Conservation (phyloP, 148 eudicot genomes). For the Rhododendron simsii region DNA sequence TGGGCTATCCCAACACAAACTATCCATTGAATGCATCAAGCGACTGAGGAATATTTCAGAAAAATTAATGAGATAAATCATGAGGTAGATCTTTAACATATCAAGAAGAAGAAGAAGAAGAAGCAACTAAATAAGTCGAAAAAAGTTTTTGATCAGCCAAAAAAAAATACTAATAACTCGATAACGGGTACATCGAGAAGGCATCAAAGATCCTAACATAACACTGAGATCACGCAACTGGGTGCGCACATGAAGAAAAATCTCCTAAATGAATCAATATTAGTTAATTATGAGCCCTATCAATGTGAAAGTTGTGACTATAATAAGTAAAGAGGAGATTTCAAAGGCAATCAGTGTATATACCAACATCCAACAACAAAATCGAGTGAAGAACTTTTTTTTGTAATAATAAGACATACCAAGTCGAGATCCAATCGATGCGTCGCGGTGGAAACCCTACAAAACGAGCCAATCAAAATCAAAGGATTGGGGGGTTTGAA, state of each 20-base stretch:
- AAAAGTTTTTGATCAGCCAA: too few species aligned
- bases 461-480: not conserved
- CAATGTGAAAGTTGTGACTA: too few species aligned
- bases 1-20: constrained; percentile 23
- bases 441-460: not conserved
- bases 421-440: not conserved
- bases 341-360: too few species aligned
- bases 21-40: constrained; percentile 19
- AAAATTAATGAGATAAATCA: not conserved
- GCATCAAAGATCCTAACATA: too few species aligned
- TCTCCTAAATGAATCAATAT: too few species aligned
- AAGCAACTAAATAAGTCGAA: not conserved
- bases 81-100: not conserved
- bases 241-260: too few species aligned
- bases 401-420: constrained; percentile 3
- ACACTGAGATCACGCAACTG: too few species aligned
- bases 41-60: constrained; percentile 4
- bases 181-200: too few species aligned
- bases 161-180: too few species aligned
- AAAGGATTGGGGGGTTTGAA: not conserved
- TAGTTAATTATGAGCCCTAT: too few species aligned
- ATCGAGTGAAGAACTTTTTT: not conserved
- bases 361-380: not conserved
- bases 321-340: too few species aligned
- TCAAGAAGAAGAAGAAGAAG: not conserved